phyloP scores from a whole-genome alignment of 305 asterid genomes.

The Lippia alba region DNA sequence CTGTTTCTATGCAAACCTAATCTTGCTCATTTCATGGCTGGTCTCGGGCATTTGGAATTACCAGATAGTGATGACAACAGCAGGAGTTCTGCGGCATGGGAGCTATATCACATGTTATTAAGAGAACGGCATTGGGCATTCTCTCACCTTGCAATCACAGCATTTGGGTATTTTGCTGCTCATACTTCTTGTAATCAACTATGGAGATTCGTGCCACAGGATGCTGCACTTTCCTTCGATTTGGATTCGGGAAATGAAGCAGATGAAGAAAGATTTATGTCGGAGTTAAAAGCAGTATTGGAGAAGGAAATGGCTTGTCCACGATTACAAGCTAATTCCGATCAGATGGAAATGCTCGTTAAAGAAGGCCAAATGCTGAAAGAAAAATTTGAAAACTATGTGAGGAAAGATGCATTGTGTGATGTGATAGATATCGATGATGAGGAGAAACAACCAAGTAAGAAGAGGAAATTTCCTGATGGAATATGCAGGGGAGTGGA shows the following conservation, averaged over 20 bases:
- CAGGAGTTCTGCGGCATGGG: constrained; percentile 72
- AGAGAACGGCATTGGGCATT: constrained; percentile 93
- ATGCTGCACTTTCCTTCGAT: constrained; percentile 92
- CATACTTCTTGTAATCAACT: constrained; percentile 75
- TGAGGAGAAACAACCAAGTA: constrained; percentile 49
- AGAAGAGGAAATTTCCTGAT: constrained; percentile 85
- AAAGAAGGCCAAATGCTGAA: constrained; percentile 68
- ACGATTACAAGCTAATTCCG: constrained; percentile 38
- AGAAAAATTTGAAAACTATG: constrained; percentile 36
- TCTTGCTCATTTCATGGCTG: constrained; percentile 83
- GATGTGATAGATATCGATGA: constrained; percentile 73
- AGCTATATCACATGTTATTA: constrained; percentile 74
- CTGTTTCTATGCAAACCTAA: constrained; percentile 72
- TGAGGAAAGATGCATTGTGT: constrained; percentile 32
- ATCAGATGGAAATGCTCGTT: constrained; percentile 52
- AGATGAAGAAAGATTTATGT: constrained; percentile 83
- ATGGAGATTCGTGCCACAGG: constrained; percentile 93
- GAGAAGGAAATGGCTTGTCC: constrained; percentile 76
- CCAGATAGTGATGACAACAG: constrained; percentile 61
- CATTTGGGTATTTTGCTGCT: constrained; percentile 88
- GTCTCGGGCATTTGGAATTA: constrained; percentile 69
- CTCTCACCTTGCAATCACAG: constrained; percentile 70
- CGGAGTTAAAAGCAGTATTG: constrained; percentile 72
- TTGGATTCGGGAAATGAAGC: constrained; percentile 66
- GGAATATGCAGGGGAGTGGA: constrained; percentile 81